Evolutionary conservation across 495 filamentous ascomycete genomes (phyloP), one percentile per base, ranked within the genome.

Genomic region (Thermochaetoides thermophila): DNA sequence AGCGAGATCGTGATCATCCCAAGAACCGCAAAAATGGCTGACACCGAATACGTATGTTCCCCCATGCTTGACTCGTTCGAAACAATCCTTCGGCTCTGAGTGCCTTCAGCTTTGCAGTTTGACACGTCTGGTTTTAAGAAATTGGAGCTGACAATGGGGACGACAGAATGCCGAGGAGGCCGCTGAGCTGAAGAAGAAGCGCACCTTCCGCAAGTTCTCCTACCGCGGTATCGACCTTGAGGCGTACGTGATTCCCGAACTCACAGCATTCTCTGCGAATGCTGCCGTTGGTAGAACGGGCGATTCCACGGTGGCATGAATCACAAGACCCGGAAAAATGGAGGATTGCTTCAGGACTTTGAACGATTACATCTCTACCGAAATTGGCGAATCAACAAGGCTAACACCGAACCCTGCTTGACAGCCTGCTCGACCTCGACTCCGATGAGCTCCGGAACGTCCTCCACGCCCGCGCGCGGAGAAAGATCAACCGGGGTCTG

Each of bases 211-310:
- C 70, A 96, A 96, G 77, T 97, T 97, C 64, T 89, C 87, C 48
- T 97, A 95, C 79, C 85, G 89, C 58, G 89, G 89, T 48, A 81
- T 96, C 64, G 89, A 97, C 61, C 86, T 97, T 63, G 89, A 97
- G 63, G 81, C 91, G 87, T 94, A 82, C 50, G 81, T 65, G 42
- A 34, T 42, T 40, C 42, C 42, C 40, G 27, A 34, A n/a, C n/a
- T n/a, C n/a, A n/a, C n/a, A n/a, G n/a, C 14, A 21, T 31, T 8
- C n/a, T 17, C 32, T 31, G n/a, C n/a, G n/a, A n/a, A n/a, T n/a
- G n/a, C n/a, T n/a, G n/a, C n/a, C n/a, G n/a, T n/a, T n/a, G n/a
- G n/a, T n/a, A n/a, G n/a, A n/a, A n/a, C n/a, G n/a, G n/a, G n/a
- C n/a, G n/a, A n/a, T n/a, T n/a, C n/a, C n/a, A n/a, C n/a, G n/a